A percentile compares a stretch with the other conserved stretches of the same genome.
phyloP scores from a whole-genome alignment of 2,329 filamentous ascomycete species.

The Pestalotiopsis sp. region DNA sequence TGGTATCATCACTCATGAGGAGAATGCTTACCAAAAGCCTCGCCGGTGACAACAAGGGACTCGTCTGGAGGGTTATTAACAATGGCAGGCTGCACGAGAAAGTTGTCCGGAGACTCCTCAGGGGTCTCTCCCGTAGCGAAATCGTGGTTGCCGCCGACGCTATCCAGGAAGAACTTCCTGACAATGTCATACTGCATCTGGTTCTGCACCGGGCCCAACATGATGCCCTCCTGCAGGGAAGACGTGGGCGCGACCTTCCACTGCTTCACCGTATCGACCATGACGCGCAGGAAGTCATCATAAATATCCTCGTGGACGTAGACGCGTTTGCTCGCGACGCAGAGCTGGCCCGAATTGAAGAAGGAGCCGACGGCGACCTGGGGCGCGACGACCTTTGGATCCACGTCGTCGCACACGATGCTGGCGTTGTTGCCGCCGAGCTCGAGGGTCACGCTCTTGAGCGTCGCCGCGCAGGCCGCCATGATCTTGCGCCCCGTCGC shows the following conservation, averaged over 20 bases:
- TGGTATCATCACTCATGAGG: not conserved
- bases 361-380: slow-evolving; percentile 9
- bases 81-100: slow-evolving; percentile 23
- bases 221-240: slow-evolving; percentile 11
- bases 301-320: slow-evolving; percentile 13
- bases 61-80: slow-evolving; percentile 27
- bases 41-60: slow-evolving; percentile 24
- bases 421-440: slow-evolving; percentile 58
- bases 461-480: slow-evolving; percentile 49
- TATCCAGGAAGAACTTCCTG: slow-evolving; percentile 24
- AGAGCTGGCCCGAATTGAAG: slow-evolving; percentile 14
- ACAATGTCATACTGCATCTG: slow-evolving; percentile 27
- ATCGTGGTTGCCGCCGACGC: slow-evolving; percentile 22
- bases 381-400: slow-evolving; percentile 25
- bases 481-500: slow-evolving; percentile 60
- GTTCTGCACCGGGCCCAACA: slow-evolving; percentile 26
- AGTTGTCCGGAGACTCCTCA: slow-evolving; percentile 1
- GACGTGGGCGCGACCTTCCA: slow-evolving; percentile 7
- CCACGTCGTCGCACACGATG: slow-evolving; percentile 54
- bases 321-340: slow-evolving; percentile 8
- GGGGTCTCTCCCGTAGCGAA: slow-evolving; percentile 18
- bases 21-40: slow-evolving; percentile 21
- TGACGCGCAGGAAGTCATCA: slow-evolving; percentile 42
- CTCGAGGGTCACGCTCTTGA: slow-evolving; percentile 59
- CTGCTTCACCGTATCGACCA: slow-evolving; percentile 33